Evolutionary conservation across 2,329 filamentous ascomycete genomes (phyloP).

Genomic region (Colletotrichum karsti): DNA sequence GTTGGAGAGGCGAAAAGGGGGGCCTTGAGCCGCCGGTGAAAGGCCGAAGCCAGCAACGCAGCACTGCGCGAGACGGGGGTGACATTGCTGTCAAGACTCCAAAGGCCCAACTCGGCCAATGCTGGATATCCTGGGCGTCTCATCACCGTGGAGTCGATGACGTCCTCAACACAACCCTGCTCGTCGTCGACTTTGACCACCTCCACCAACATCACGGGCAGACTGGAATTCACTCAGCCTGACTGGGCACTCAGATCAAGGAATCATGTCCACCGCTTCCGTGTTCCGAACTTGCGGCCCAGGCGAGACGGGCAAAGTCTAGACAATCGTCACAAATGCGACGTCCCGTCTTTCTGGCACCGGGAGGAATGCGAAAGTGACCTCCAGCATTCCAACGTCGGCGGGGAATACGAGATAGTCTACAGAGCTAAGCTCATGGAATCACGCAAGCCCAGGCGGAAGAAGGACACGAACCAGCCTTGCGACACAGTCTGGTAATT

Average conservation of each 20-base stretch:
- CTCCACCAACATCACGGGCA: not conserved
- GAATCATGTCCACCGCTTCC: not conserved
- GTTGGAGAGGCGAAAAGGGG: slow-evolving; percentile 8
- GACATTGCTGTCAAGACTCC: not conserved
- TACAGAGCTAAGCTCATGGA: not conserved
- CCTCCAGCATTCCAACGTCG: not conserved
- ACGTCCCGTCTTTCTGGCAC: not conserved
- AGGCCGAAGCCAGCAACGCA: slow-evolving; percentile 19
- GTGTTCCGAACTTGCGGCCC: not conserved
- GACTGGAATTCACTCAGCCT: slow-evolving; percentile 8
- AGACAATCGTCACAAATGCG: slow-evolving; percentile 15
- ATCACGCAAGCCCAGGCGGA: not conserved
- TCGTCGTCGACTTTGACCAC: not conserved
- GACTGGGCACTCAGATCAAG: not conserved
- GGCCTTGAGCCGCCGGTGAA: slow-evolving; percentile 16
- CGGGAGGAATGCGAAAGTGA: not conserved
- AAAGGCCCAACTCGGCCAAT: not conserved
- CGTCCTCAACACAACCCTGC: slow-evolving; percentile 10
- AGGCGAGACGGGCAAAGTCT: not conserved
- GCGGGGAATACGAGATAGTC: not conserved
- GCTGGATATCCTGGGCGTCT: slow-evolving; percentile 14
- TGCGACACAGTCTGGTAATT: not conserved
- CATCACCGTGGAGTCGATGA: slow-evolving; percentile 26
- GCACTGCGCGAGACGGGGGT: not conserved
- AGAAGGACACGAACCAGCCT: not conserved